Conservation (phyloP, 2,329 filamentous ascomycete species). For the Epichloe scottii region DNA sequence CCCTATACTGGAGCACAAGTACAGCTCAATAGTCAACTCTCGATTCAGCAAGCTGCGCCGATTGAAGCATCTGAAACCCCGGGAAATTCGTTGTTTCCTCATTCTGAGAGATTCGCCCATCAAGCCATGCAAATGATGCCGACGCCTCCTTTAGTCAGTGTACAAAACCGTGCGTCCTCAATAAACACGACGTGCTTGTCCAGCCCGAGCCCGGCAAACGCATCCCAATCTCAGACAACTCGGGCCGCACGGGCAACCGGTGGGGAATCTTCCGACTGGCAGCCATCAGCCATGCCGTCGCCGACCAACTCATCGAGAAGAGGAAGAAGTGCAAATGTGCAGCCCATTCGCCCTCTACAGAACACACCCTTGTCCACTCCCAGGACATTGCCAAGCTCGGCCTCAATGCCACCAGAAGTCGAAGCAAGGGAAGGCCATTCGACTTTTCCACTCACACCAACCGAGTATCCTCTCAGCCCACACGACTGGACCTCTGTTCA, state of each 20-base stretch:
- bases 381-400: not conserved
- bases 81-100: not conserved
- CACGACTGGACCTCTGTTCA: slow-evolving; percentile 29
- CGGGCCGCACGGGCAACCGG: not conserved
- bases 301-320: not conserved
- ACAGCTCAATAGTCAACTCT: not conserved
- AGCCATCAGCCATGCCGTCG: not conserved
- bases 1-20: not conserved
- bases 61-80: not conserved
- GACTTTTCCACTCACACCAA: slow-evolving; percentile 7
- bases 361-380: not conserved
- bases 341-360: not conserved
- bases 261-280: not conserved
- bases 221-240: not conserved
- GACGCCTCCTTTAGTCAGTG: not conserved
- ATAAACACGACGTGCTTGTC: not conserved
- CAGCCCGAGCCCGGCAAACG: not conserved
- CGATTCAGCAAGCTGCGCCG: not conserved
- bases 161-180: not conserved
- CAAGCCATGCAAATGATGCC: not conserved
- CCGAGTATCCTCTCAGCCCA: slow-evolving; percentile 29
- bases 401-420: not conserved
- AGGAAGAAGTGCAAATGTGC: not conserved
- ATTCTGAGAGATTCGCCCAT: not conserved
- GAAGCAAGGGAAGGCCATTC: slow-evolving; percentile 1